Base-by-base conservation (phyloP, 108 stramenopile genomes). In the Nitzschia inconspicua region DNA sequence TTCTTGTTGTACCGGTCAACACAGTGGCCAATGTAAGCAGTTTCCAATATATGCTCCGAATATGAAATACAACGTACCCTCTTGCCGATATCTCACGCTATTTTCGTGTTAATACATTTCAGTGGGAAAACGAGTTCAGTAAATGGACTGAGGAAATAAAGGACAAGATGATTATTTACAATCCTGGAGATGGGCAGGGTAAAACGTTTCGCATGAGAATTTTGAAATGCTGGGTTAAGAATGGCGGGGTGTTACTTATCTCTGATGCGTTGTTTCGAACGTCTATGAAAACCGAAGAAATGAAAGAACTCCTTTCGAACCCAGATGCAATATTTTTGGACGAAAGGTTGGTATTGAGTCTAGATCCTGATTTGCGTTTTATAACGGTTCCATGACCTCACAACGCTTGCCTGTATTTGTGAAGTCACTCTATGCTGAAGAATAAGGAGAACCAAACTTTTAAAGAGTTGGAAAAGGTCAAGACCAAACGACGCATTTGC, bases 1-100 rank as follows among this genome's bases (percentile, higher is more conserved):
- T 89, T 36, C 58, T 89, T 5, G 70, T 86, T 57, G 80, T 76
- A 20, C 89, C 89, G 10, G 84, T 77, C 35, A 88, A 82, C 52
- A 82, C 81, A 1, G 27, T 82, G 7, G 51, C 63, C 10, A 90
- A 86, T 56, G n/a, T n/a, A n/a, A n/a, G n/a, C n/a, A n/a, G n/a
- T n/a, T n/a, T n/a, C n/a, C n/a, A n/a, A n/a, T n/a, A n/a, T n/a
- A n/a, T n/a, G n/a, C n/a, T n/a, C n/a, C n/a, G n/a, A n/a, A n/a
- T n/a, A n/a, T n/a, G n/a, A n/a, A n/a, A n/a, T n/a, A n/a, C n/a
- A n/a, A n/a, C n/a, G n/a, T n/a, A n/a, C n/a, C n/a, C n/a, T n/a
- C n/a, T n/a, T n/a, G n/a, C n/a, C n/a, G n/a, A n/a, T n/a, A n/a
- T n/a, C n/a, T n/a, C n/a, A n/a, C n/a, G n/a, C n/a, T n/a, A n/a